phyloP scores from a whole-genome alignment of 2,329 filamentous ascomycete genomes.

The Blastomyces percursus region DNA sequence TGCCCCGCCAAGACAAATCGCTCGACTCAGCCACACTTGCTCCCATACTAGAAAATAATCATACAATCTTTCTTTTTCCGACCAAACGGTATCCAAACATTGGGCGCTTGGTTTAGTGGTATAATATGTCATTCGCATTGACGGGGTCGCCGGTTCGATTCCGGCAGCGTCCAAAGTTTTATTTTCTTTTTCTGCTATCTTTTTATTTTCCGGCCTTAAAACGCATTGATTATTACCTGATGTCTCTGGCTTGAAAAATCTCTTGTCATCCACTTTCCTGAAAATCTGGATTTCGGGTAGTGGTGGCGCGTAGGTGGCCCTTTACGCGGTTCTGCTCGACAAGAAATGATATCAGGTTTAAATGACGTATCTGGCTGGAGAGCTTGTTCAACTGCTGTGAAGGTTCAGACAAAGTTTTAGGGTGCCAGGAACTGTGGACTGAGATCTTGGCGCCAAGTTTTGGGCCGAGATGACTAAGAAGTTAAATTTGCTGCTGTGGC shows the following conservation, averaged over 20 bases:
- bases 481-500: neutral
- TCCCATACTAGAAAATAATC: no score
- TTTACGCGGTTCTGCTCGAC: no score
- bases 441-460: neutral
- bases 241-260: no score
- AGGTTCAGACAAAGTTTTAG: neutral
- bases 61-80: no score
- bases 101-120: neutral
- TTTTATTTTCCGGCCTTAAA: neutral
- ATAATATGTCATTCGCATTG: conserved; percentile 2
- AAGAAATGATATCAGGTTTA: neutral
- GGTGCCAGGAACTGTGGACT: no score
- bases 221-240: no score
- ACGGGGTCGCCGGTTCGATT: conserved; percentile 1
- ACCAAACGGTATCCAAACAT: neutral
- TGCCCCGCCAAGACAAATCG: no score
- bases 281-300: no score
- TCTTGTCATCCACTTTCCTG: no score
- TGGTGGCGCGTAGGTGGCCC: no score
- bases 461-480: neutral
- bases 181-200: neutral
- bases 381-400: neutral
- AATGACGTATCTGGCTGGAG: neutral
- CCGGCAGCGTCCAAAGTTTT: neutral
- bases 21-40: no score